phyloP scores from a whole-genome alignment of 2,329 filamentous ascomycete genomes.

The Aspergillus japonicus region DNA sequence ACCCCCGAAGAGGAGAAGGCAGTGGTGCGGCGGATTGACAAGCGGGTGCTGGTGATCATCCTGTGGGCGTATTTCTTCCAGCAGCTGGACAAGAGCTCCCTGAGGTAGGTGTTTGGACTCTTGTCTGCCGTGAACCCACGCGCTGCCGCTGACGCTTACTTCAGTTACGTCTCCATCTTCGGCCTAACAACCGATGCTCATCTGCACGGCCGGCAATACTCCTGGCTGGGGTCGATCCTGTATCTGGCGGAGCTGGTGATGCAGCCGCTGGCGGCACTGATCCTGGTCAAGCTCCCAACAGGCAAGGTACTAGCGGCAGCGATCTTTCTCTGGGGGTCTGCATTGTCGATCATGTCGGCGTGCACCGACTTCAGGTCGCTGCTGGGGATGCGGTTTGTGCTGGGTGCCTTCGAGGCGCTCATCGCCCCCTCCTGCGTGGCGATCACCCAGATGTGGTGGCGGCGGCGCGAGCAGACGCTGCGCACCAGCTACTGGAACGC shows the following conservation, averaged over 20 bases:
- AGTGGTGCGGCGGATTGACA: slow-evolving; percentile 45
- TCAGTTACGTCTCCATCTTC: slow-evolving; percentile 26
- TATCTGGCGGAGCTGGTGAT: slow-evolving; percentile 61
- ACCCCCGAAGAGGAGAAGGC: slow-evolving; percentile 51
- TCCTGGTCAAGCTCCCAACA: slow-evolving; percentile 44
- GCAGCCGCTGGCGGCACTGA: slow-evolving; percentile 55
- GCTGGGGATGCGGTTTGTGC: slow-evolving; percentile 46
- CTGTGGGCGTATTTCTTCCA: slow-evolving; percentile 60
- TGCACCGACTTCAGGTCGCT: slow-evolving; percentile 51
- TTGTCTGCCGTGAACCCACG: too few relatives aligned
- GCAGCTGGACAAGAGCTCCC: slow-evolving; percentile 50
- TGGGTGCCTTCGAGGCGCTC: slow-evolving; percentile 40
- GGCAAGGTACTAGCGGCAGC: slow-evolving; percentile 56
- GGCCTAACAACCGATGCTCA: slow-evolving; percentile 50
- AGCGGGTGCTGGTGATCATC: slow-evolving; percentile 51
- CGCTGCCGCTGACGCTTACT: neutral
- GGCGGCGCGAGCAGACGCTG: slow-evolving; percentile 58
- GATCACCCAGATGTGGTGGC: slow-evolving; percentile 63
- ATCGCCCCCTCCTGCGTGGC: slow-evolving; percentile 54
- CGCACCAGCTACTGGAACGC: slow-evolving; percentile 60
- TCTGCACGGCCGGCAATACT: slow-evolving; percentile 51
- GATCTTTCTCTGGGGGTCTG: slow-evolving; percentile 55
- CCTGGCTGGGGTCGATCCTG: slow-evolving; percentile 62
- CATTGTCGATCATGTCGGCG: slow-evolving; percentile 53
- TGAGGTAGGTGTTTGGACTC: too few relatives aligned